phyloP scores from a whole-genome alignment of 2,329 filamentous ascomycete genomes.

The Fusarium kyushuense region DNA sequence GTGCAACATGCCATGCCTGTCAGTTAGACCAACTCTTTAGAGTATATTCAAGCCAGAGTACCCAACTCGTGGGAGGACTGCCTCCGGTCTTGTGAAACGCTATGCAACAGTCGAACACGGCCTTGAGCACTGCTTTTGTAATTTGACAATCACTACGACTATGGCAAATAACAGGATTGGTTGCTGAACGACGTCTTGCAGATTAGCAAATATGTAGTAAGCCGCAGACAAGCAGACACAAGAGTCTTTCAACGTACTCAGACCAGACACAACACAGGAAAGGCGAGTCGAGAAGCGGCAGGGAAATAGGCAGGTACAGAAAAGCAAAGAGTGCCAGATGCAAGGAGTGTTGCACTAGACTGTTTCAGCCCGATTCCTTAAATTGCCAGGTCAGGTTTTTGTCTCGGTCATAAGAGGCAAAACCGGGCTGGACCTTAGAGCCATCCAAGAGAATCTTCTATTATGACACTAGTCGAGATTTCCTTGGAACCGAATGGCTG shows the following conservation, averaged over 20 bases:
- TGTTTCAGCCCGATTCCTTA: conserved; percentile 23
- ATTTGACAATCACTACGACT: not conserved
- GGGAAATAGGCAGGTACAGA: not conserved
- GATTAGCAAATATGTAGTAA: conserved; percentile 7
- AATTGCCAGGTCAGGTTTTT: conserved; percentile 2
- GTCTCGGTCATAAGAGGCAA: conserved; percentile 3
- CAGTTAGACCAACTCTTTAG: conserved; percentile 13
- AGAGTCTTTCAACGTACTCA: not conserved
- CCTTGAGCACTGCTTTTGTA: conserved; percentile 17
- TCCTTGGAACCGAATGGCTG: not conserved
- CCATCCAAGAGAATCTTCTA: not conserved
- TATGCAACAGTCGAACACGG: conserved; percentile 30
- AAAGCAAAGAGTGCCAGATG: not conserved
- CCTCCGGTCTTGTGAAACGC: conserved; percentile 3
- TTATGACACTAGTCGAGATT: not conserved
- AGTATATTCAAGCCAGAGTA: not conserved
- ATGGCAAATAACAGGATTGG: not conserved
- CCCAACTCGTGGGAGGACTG: not conserved
- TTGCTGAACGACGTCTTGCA: conserved; percentile 8
- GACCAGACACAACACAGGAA: conserved; percentile 1
- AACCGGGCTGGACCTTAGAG: not conserved
- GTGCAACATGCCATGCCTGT: conserved; percentile 23
- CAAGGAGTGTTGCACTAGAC: not conserved
- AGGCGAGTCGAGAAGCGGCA: not conserved
- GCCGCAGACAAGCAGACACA: conserved; percentile 1